A percentile compares a stretch with the other conserved stretches of the same genome.
Evolutionary conservation across 768 basidiomycete species (phyloP).

Genomic region (Naganishia antarctica): DNA sequence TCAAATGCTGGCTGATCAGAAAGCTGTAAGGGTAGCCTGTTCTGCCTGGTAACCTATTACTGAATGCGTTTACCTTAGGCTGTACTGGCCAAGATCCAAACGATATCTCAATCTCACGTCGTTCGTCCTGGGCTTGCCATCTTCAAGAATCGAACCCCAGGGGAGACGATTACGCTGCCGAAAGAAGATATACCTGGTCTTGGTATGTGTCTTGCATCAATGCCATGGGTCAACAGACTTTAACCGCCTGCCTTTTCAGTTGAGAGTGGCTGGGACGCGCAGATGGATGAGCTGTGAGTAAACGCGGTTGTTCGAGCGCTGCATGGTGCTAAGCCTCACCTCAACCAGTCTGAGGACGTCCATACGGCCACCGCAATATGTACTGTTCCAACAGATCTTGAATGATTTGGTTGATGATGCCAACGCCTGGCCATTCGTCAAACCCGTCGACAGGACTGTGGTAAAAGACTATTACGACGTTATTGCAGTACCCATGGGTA

Average conservation of each 20-base stretch:
- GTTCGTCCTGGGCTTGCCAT: constrained; percentile 72
- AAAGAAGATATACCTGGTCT: constrained; percentile 82
- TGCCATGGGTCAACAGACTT: background rate
- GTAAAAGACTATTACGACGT: constrained; percentile 87
- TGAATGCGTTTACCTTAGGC: constrained; percentile 51
- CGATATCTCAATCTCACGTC: constrained; percentile 78
- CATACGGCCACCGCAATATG: constrained; percentile 55
- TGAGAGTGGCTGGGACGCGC: constrained; percentile 87
- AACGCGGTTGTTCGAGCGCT: background rate
- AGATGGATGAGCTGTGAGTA: constrained; percentile 67
- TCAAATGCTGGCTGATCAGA: constrained; percentile 69
- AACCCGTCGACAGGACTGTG: constrained; percentile 71
- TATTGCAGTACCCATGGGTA: constrained; percentile 88
- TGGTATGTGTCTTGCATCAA: constrained; percentile 54
- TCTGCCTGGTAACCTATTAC: too few relatives aligned
- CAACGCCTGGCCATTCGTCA: constrained; percentile 78
- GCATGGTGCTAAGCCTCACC: background rate
- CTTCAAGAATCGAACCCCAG: constrained; percentile 61
- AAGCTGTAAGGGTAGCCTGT: constrained; percentile 54
- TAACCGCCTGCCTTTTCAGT: constrained; percentile 52
- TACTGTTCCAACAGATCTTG: constrained; percentile 72
- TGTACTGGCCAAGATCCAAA: constrained; percentile 78
- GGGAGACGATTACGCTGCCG: constrained; percentile 53
- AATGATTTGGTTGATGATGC: constrained; percentile 72
- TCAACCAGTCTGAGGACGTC: constrained; percentile 49